Base-by-base conservation (phyloP, 2,329 filamentous ascomycete genomes). In the Dactylellina parvicollis region DNA sequence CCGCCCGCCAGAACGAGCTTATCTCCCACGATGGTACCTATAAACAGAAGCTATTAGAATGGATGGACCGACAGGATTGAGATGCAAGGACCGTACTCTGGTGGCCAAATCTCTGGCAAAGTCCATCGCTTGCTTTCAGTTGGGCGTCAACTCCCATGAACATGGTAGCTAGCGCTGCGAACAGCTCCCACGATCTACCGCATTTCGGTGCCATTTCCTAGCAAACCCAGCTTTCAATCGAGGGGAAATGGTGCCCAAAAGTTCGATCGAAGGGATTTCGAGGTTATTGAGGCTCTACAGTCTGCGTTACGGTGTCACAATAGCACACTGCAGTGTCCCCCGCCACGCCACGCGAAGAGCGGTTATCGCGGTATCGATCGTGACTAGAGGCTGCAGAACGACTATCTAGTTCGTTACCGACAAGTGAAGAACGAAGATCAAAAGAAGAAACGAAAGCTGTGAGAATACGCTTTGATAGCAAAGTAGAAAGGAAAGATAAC, bases 51-150 rank as follows among this genome's bases (percentile, higher is more conserved):
- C 10, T 16, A 26, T 16, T 1, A 20, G 14, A n/a, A 34, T 5
- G 10, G 34, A 22, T n/a, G 18, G 14, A 18, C 16, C 20, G 22
- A 8, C 26, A 28, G 46, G 20, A 2, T 14, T 14, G 10, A 24
- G 20, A n/a, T 7, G 40, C 22, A 10, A 4, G 7, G 7, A 46
- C 16, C 50, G 24, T 55, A 73, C 69, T 66, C 18, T 73, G 69
- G 24, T 73, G 69, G 16, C 69, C 69, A 20, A 56, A 73, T 55
- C 69, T 46, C 32, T 73, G 69, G 32, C 69, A 73, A 34, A 73
- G 47, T 7, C 69, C 69, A 20, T 73, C 69, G 30, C 55, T 66
- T 18, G 46, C 49, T n/a, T 34, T 55, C 14, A 73, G 30, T 36
- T 73, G 69, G 38, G 36, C 69, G 26, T 61, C 52, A 49, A 40